Evolutionary conservation across 2,329 filamentous ascomycete species (phyloP).

Genomic region (Alternaria ventricosa): DNA sequence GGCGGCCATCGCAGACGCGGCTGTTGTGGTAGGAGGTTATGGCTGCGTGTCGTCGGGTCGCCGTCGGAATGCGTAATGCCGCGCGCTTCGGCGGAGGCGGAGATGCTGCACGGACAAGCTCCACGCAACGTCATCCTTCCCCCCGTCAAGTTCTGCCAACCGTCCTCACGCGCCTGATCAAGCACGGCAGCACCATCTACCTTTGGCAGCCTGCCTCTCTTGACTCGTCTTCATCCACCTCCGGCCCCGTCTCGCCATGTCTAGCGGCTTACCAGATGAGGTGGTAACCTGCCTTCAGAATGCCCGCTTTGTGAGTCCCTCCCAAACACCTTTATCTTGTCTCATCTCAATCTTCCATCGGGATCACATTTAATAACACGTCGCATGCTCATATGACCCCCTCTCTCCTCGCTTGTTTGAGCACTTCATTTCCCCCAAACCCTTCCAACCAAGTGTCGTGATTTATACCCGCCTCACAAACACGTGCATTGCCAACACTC

Average conservation of each 20-base stretch:
- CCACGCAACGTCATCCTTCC: conserved; percentile 15
- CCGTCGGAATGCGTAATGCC: conserved; percentile 7
- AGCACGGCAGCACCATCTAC: not conserved
- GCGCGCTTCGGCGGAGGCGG: conserved; percentile 5
- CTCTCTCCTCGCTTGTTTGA: conserved; percentile 4
- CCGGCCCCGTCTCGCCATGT: conserved; percentile 35
- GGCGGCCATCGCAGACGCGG: conserved; percentile 35
- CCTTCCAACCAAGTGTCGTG: not conserved
- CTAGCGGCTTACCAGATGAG: conserved; percentile 76
- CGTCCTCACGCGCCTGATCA: conserved; percentile 1
- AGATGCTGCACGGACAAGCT: conserved; percentile 10
- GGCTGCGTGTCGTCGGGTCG: conserved; percentile 1
- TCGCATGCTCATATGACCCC: not conserved
- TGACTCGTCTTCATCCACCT: conserved; percentile 8
- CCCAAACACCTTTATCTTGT: not conserved
- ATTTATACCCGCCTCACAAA: not conserved
- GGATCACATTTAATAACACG: not conserved
- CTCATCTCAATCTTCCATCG: not conserved
- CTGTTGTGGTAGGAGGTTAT: conserved; percentile 2
- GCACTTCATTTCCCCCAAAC: not conserved
- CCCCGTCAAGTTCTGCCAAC: conserved; percentile 5
- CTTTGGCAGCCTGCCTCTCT: not conserved
- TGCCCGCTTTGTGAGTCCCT: conserved; percentile 78
- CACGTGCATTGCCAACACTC: not conserved
- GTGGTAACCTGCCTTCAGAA: conserved; percentile 92